phyloP scores from a whole-genome alignment of 495 filamentous ascomycete genomes.

The Penicillium odoratum region DNA sequence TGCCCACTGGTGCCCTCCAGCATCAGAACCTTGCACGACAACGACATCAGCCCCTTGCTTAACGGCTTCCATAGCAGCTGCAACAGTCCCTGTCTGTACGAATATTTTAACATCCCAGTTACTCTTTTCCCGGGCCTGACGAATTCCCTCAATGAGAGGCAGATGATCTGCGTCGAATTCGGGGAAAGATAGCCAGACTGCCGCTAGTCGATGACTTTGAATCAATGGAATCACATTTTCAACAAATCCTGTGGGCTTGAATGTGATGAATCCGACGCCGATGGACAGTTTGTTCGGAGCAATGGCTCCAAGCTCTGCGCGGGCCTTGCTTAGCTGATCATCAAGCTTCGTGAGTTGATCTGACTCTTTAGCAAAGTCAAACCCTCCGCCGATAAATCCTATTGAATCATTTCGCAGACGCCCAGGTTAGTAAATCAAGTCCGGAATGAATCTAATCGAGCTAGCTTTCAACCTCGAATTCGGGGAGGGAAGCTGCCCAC shows the following conservation, averaged over 20 bases:
- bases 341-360: slow-evolving; percentile 71
- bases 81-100: slow-evolving; percentile 67
- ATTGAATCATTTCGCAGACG: neutral
- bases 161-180: slow-evolving; percentile 32
- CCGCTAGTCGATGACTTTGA: slow-evolving; percentile 50
- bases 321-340: slow-evolving; percentile 62
- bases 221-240: slow-evolving; percentile 45
- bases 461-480: neutral
- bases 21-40: slow-evolving; percentile 68
- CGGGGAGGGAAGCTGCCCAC: neutral
- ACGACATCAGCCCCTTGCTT: slow-evolving; percentile 70
- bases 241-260: slow-evolving; percentile 29
- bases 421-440: neutral
- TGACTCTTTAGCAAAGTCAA: slow-evolving; percentile 65
- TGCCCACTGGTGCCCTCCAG: slow-evolving; percentile 67
- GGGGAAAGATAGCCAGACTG: slow-evolving; percentile 70
- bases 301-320: slow-evolving; percentile 56
- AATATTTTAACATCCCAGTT: slow-evolving; percentile 60
- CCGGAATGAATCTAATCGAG: neutral
- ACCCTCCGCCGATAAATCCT: slow-evolving; percentile 63
- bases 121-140: slow-evolving; percentile 35
- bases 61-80: slow-evolving; percentile 66
- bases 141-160: slow-evolving; percentile 43
- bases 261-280: slow-evolving; percentile 61
- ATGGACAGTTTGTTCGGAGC: slow-evolving; percentile 57